phyloP scores from a whole-genome alignment of 2,329 filamentous ascomycete species.

The Phialophora expanda region DNA sequence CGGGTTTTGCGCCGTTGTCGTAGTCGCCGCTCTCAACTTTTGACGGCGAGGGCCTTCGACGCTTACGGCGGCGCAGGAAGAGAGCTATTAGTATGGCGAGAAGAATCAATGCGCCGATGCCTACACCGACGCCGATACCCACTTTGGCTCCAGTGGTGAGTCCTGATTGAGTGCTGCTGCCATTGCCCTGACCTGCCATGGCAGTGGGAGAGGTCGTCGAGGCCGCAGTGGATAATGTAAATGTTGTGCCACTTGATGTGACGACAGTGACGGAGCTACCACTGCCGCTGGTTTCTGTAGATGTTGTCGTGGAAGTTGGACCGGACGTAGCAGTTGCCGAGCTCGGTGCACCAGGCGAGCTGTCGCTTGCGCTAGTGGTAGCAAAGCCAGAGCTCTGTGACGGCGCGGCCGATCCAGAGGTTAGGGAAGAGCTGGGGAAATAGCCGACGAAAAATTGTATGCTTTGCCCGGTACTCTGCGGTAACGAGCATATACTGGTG shows the following conservation, averaged over 20 bases:
- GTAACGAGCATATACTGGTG: conserved; percentile 42
- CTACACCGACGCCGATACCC: conserved; percentile 39
- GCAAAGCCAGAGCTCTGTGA: conserved; percentile 10
- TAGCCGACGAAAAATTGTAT: conserved; percentile 40
- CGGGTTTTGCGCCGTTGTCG: not conserved
- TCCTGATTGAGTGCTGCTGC: conserved; percentile 14
- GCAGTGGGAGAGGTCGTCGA: conserved; percentile 1
- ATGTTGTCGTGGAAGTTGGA: not conserved
- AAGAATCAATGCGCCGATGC: conserved; percentile 35
- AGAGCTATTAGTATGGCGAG: conserved; percentile 35
- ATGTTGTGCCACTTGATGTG: conserved; percentile 3
- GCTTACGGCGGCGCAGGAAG: conserved; percentile 35
- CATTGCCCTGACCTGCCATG: conserved; percentile 2
- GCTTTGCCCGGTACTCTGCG: conserved; percentile 38
- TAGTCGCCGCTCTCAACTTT: conserved; percentile 12
- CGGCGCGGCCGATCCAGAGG: conserved; percentile 3
- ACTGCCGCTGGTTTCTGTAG: conserved; percentile 1
- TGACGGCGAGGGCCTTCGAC: conserved; percentile 11
- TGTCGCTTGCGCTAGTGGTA: not conserved
- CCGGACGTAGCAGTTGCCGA: conserved; percentile 2
- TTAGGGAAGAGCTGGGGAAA: conserved; percentile 35
- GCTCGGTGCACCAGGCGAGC: conserved; percentile 4
- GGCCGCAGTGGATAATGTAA: not conserved
- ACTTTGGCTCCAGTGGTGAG: conserved; percentile 40
- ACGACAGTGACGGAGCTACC: conserved; percentile 4